phyloP scores from a whole-genome alignment of 345 rosid species.

The Nephelium lappaceum region DNA sequence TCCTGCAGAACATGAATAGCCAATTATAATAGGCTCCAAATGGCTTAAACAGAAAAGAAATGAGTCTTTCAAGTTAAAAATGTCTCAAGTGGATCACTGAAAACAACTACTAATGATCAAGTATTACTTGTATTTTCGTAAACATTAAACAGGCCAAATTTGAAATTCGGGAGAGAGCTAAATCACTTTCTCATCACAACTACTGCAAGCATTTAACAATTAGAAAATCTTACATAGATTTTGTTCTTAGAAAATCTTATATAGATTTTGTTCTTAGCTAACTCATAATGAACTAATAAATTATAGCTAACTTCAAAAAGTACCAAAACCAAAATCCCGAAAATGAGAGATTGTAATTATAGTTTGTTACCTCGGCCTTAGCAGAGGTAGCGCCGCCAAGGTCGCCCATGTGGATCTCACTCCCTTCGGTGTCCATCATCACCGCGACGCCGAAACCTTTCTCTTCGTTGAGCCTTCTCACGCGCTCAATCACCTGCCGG shows the following conservation, averaged over 20 bases:
- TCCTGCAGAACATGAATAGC: slow-evolving; percentile 37
- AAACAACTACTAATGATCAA: background rate
- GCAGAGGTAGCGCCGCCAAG: slow-evolving; percentile 59
- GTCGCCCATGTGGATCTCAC: slow-evolving; percentile 77
- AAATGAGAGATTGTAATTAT: background rate
- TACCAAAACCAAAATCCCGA: background rate
- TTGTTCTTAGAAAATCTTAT: too few species aligned
- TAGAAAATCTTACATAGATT: too few species aligned
- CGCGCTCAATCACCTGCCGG: slow-evolving; percentile 55
- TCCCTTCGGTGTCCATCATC: slow-evolving; percentile 78
- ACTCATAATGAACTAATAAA: too few species aligned
- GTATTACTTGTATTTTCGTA: background rate
- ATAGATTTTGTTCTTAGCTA: too few species aligned
- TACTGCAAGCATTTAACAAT: too few species aligned
- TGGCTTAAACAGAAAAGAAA: background rate
- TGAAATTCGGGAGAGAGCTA: background rate
- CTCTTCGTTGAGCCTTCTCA: slow-evolving; percentile 62
- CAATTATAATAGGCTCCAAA: background rate
- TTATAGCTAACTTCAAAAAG: too few species aligned
- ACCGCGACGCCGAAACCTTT: slow-evolving; percentile 64
- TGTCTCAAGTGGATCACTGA: background rate
- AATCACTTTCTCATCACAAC: too few species aligned
- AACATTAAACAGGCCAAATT: background rate
- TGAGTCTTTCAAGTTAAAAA: background rate
- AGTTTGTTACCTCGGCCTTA: slow-evolving; percentile 57